Percentiles rank a stretch among this genome's conserved stretches.
Conservation (phyloP, 441 rosid genomes). For the Arabidopsis hybrid region DNA sequence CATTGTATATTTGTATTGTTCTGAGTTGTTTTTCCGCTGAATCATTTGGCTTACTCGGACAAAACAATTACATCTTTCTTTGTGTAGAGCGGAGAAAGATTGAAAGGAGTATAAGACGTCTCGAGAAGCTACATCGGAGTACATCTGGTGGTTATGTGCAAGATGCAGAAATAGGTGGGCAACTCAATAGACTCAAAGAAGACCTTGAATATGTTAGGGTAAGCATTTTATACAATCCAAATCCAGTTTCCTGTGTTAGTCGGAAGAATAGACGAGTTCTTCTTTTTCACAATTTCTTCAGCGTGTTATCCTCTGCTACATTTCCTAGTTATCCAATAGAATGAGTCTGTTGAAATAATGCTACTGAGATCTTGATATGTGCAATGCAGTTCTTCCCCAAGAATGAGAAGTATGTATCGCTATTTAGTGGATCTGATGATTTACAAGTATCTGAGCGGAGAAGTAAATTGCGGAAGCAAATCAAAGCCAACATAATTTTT, state of each 20-base stretch:
- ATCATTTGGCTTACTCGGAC: background rate
- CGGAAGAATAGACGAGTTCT: background rate
- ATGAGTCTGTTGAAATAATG: background rate
- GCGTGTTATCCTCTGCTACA: background rate
- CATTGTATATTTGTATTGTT: background rate
- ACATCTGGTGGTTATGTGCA: constrained; percentile 57
- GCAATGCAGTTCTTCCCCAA: constrained; percentile 89
- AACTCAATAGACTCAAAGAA: constrained; percentile 84
- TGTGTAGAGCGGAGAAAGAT: constrained; percentile 85
- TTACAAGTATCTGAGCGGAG: constrained; percentile 71
- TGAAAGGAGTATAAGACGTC: constrained; percentile 81
- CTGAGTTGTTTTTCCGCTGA: background rate
- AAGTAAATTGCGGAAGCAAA: constrained; percentile 87
- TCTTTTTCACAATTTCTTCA: background rate
- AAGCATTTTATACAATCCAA: constrained; percentile 7
- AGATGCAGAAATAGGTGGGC: constrained; percentile 67
- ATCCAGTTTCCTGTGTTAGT: background rate
- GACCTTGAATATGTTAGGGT: constrained; percentile 98
- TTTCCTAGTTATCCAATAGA: background rate
- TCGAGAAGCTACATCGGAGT: constrained; percentile 85
- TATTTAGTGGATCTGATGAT: constrained; percentile 82
- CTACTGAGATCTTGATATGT: constrained; percentile 3
- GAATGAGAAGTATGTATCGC: constrained; percentile 90
- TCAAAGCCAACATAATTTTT: constrained; percentile 84
- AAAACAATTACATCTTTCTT: background rate